A percentile compares a stretch with the other conserved stretches of the same genome.
Conservation (phyloP, 306 rosid genomes). For the Delonix regia region DNA sequence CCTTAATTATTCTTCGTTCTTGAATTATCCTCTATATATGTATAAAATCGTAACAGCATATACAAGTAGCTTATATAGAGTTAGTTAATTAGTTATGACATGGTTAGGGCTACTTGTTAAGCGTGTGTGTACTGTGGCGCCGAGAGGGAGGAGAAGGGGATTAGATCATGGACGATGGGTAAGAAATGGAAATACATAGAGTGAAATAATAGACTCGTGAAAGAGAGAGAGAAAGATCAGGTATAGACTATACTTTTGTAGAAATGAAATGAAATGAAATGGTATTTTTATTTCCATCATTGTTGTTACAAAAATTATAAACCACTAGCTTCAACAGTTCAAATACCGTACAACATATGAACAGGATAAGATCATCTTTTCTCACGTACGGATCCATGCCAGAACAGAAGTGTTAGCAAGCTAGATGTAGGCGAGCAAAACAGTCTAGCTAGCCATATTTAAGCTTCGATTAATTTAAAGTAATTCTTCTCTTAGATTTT, state of each 20-base stretch:
- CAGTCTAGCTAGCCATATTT: not conserved
- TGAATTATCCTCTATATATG: not conserved
- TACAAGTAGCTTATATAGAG: not conserved
- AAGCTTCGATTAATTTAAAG: not conserved
- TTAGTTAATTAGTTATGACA: not conserved
- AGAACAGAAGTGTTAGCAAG: conserved; percentile 18
- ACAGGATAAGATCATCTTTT: not conserved
- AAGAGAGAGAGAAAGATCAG: not conserved
- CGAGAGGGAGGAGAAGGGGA: not conserved
- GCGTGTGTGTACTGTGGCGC: not conserved
- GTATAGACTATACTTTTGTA: not conserved
- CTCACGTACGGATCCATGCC: not conserved
- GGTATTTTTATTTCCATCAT: not conserved
- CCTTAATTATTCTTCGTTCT: not conserved
- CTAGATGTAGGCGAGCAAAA: conserved; percentile 2
- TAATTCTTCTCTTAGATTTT: too few relatives aligned
- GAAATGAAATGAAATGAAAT: not conserved
- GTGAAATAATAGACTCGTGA: conserved; percentile 19
- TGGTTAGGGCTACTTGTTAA: not conserved
- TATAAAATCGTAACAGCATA: not conserved
- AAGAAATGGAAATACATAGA: conserved; percentile 11
- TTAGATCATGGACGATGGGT: conserved; percentile 18
- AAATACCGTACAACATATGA: not conserved
- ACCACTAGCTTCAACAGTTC: not conserved
- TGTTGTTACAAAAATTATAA: not conserved